Percentiles rank a stretch among this genome's conserved stretches.
These are phyloP conservation scores for Candida bentonensis DNA, from an alignment of 805 yeast species.

Conservation along the genomic window DNA sequence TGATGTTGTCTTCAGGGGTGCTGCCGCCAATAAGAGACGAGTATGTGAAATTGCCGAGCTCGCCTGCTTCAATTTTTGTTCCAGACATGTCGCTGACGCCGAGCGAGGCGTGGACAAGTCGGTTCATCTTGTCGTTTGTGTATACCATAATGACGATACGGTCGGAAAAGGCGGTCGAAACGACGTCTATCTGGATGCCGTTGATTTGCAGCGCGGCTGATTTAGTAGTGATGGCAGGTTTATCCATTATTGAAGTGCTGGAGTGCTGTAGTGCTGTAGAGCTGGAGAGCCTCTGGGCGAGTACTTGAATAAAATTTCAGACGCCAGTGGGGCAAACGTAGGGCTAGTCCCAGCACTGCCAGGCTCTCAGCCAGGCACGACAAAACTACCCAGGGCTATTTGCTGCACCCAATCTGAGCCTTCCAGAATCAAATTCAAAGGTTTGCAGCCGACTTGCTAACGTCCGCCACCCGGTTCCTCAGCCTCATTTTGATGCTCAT, in stretches of 20 bases:
- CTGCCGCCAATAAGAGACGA: background rate
- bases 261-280: too few species aligned
- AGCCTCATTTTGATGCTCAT: too few species aligned
- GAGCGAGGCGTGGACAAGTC: slow-evolving; percentile 13
- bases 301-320: too few species aligned
- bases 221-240: background rate
- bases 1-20: background rate
- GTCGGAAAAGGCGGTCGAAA: slow-evolving; percentile 17
- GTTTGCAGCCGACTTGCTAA: too few species aligned
- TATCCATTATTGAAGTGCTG: background rate
- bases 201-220: slow-evolving; percentile 6
- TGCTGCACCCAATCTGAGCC: too few species aligned
- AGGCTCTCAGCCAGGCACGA: too few species aligned
- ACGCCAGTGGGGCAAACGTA: too few species aligned
- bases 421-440: too few species aligned
- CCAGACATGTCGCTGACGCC: background rate
- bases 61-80: background rate
- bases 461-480: too few species aligned
- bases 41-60: background rate
- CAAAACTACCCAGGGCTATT: too few species aligned
- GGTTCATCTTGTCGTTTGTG: slow-evolving; percentile 16
- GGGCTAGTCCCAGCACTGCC: too few species aligned
- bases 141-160: slow-evolving; percentile 19
- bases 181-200: slow-evolving; percentile 17
- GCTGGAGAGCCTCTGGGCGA: too few species aligned